Base-by-base conservation (phyloP, 2,329 filamentous ascomycete species). In the Aureobasidium sp. region DNA sequence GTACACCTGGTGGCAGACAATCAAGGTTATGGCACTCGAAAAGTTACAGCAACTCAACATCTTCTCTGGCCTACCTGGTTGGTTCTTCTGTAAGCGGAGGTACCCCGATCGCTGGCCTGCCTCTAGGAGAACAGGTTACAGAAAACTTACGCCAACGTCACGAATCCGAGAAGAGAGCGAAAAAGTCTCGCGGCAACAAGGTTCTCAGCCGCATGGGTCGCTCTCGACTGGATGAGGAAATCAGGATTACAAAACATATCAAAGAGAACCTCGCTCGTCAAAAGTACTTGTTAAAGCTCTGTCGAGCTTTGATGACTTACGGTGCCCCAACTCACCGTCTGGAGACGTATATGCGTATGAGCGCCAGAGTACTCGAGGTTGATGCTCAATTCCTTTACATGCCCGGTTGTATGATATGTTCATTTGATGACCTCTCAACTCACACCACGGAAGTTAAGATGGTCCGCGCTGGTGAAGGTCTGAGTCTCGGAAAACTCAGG, bases 381-480 rank as follows among this genome's bases (percentile, higher is more conserved):
- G 89, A 96, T 66, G 88, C 88, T 6, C 91, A 96, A 69, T 96
- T 94, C 68, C 77, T 96, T 25, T 97, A 96, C 71, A 84, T 96
- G 34, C 91, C 92, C 0, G 90, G 90, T 0, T 95, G 90, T 70
- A 97, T 97, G 92, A 89, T 97, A 62, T 88, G 96, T 70, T 93
- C 90, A 5, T 96, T 97, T 70, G 91, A 85, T 69, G 89, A 93
- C 73, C 75, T 77, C 5, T 76, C 81, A 0, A 90, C 88, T 0
- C 88, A 91, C 69, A 91, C 89, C 0, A 87, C 87, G n/a, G 88
- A 91, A 70, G 88, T 91, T 65, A 89, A 90, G 75, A 81, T 91
- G 36, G 85, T 91, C 7, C 83, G 86, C 14, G 82, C 84, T 0
- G 75, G 77, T 0, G 87, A 90, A 68, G 88, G 87, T 1, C 81